phyloP scores from a whole-genome alignment of 2,329 filamentous ascomycete genomes.

The Diaporthe nobilis region DNA sequence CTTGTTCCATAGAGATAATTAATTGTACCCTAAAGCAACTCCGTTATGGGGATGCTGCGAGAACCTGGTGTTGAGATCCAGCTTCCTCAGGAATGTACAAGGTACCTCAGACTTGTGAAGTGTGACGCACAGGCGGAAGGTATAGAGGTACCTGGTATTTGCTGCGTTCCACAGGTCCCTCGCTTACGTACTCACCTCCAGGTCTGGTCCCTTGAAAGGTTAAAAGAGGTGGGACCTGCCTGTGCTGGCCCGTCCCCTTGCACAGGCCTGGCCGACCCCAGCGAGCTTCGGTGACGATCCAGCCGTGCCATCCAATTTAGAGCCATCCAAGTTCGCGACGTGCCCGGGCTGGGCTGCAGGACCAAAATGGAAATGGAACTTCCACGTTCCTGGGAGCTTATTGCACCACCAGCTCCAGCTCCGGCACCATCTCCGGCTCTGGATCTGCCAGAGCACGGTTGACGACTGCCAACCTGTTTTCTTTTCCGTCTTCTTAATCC shows the following conservation, averaged over 20 bases:
- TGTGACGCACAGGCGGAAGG: not conserved
- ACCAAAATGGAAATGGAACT: slow-evolving; percentile 34
- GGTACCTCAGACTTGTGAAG: not conserved
- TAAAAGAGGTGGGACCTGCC: not conserved
- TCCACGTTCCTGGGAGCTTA: slow-evolving; percentile 34
- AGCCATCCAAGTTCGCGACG: slow-evolving; percentile 31
- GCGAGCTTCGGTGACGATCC: slow-evolving; percentile 33
- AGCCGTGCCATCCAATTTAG: slow-evolving; percentile 38
- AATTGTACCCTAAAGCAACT: not conserved
- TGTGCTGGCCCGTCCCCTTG: not conserved
- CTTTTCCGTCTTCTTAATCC: not conserved
- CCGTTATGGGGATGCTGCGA: not conserved
- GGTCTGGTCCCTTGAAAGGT: not conserved
- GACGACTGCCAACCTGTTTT: slow-evolving; percentile 19
- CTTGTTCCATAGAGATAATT: not conserved
- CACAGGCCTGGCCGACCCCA: slow-evolving; percentile 12
- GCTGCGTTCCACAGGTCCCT: not conserved
- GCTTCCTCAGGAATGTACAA: not conserved
- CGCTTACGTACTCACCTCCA: slow-evolving; percentile 11
- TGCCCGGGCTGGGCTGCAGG: slow-evolving; percentile 28
- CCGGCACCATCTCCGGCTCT: slow-evolving; percentile 9
- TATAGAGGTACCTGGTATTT: not conserved
- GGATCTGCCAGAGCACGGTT: slow-evolving; percentile 11
- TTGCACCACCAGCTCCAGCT: slow-evolving; percentile 40
- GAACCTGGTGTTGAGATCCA: not conserved